Percentiles rank a stretch among this genome's conserved stretches.
Conservation (phyloP, 75 land plant genomes). For the Chamaecyparis obtusa region DNA sequence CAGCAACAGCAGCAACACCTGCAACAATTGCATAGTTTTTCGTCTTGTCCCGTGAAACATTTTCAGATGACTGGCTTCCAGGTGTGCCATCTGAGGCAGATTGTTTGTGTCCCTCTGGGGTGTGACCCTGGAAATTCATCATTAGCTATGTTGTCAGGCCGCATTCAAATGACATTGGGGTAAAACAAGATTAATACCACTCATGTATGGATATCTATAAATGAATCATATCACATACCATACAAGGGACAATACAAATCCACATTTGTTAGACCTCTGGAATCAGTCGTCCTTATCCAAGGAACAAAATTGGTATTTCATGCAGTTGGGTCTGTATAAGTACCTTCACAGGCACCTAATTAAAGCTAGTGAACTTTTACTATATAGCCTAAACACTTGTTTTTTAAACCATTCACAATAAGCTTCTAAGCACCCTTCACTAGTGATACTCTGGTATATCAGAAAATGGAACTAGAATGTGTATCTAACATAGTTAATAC, state of each 20-base stretch:
- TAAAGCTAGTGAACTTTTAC: too few relatives aligned
- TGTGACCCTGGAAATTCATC: background rate
- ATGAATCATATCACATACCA: background rate
- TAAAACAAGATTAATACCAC: background rate
- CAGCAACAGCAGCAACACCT: background rate
- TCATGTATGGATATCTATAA: background rate
- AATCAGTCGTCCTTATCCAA: too few relatives aligned
- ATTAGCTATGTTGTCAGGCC: background rate
- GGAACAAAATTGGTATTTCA: too few relatives aligned
- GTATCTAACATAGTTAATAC: too few relatives aligned
- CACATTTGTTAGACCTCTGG: too few relatives aligned
- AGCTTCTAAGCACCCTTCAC: too few relatives aligned
- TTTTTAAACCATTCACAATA: too few relatives aligned
- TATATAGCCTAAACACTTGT: too few relatives aligned
- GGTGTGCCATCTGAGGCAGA: background rate
- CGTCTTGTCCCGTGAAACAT: background rate
- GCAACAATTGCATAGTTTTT: background rate
- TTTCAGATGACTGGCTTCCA: slow-evolving; percentile 3
- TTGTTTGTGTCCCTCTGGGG: background rate
- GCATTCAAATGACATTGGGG: background rate
- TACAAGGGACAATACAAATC: background rate
- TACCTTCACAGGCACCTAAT: too few relatives aligned
- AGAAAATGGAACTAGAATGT: too few relatives aligned
- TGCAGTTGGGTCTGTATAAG: too few relatives aligned
- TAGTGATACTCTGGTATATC: too few relatives aligned